Percentiles rank a stretch among this genome's conserved stretches.
These are phyloP conservation scores for Dentipellis sp. DNA, from an alignment of 768 basidiomycete genomes.

Conservation along the genomic window DNA sequence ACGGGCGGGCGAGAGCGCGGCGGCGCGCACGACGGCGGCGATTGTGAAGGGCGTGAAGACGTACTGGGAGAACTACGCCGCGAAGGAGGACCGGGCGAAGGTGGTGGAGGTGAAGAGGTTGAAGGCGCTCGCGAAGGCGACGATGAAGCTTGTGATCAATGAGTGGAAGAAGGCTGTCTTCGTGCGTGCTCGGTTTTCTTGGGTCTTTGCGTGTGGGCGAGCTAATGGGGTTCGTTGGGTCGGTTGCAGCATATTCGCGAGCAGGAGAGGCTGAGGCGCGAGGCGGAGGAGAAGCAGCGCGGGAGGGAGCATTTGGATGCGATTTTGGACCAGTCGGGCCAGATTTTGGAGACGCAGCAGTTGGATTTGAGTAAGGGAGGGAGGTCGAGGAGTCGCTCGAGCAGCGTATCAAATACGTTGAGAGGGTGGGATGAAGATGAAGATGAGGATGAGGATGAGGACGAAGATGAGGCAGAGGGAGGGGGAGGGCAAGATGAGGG, in stretches of 20 bases:
- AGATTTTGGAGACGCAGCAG: conserved; percentile 78
- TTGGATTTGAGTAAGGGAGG: conserved; percentile 51
- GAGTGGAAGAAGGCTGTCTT: conserved; percentile 89
- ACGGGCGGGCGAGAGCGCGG: conserved; percentile 21
- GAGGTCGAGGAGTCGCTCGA: conserved; percentile 47
- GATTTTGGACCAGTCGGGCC: conserved; percentile 82
- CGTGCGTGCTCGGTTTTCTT: conserved; percentile 33
- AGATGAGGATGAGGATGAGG: conserved; percentile 11
- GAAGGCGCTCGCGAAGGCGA: conserved; percentile 58
- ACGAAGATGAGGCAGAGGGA: conserved; percentile 9
- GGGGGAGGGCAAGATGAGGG: conserved; percentile 10
- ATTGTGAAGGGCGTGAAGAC: conserved; percentile 58
- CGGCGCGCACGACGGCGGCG: conserved; percentile 36
- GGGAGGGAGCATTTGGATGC: conserved; percentile 86
- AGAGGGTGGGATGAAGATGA: conserved; percentile 11
- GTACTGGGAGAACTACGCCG: conserved; percentile 67
- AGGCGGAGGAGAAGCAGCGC: conserved; percentile 69
- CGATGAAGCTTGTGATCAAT: conserved; percentile 55
- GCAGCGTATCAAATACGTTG: conserved; percentile 23
- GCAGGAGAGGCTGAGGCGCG: conserved; percentile 48
- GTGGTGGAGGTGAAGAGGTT: conserved; percentile 59
- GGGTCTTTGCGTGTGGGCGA: not conserved
- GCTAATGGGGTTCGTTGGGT: not conserved
- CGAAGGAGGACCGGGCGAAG: conserved; percentile 49
- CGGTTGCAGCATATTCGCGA: conserved; percentile 59